phyloP scores from a whole-genome alignment of 495 filamentous ascomycete genomes.

The Penicillium pancosmium region DNA sequence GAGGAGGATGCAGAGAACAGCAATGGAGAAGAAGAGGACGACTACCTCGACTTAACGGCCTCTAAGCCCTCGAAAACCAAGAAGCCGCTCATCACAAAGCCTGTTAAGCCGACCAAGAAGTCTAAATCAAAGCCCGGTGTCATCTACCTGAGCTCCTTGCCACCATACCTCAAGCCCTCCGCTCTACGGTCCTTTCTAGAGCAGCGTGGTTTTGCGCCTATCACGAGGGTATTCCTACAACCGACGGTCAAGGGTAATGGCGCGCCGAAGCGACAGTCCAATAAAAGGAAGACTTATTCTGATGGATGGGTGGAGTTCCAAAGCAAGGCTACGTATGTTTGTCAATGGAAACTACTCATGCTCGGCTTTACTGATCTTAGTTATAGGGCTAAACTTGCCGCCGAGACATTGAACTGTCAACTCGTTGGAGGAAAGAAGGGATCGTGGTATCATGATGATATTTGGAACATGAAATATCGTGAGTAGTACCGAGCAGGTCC shows the following conservation, averaged over 20 bases:
- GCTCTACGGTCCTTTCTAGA: constrained; percentile 78
- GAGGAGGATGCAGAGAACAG: neutral
- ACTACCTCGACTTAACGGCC: constrained; percentile 20
- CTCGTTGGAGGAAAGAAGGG: constrained; percentile 38
- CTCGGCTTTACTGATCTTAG: neutral
- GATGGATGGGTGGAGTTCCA: constrained; percentile 96
- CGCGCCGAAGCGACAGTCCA: constrained; percentile 66
- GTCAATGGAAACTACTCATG: constrained; percentile 78
- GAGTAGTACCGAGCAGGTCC: constrained; percentile 1
- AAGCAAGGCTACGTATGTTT: constrained; percentile 78
- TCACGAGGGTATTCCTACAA: constrained; percentile 84
- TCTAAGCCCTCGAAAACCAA: constrained; percentile 13
- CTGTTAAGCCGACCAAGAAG: constrained; percentile 28
- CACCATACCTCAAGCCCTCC: constrained; percentile 91
- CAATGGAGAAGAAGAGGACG: constrained; percentile 31
- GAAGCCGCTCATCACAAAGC: constrained; percentile 24
- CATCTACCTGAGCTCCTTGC: constrained; percentile 86
- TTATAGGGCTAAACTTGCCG: constrained; percentile 62
- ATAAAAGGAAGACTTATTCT: constrained; percentile 83
- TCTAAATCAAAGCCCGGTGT: constrained; percentile 38
- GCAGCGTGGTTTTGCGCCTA: constrained; percentile 65
- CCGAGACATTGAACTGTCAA: constrained; percentile 1
- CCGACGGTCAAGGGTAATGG: constrained; percentile 73
- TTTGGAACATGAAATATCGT: constrained; percentile 82
- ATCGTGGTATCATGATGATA: constrained; percentile 87